These are phyloP conservation scores for Psilocybe azurescens DNA, from an alignment of 768 basidiomycete genomes.

Conservation along the genomic window DNA sequence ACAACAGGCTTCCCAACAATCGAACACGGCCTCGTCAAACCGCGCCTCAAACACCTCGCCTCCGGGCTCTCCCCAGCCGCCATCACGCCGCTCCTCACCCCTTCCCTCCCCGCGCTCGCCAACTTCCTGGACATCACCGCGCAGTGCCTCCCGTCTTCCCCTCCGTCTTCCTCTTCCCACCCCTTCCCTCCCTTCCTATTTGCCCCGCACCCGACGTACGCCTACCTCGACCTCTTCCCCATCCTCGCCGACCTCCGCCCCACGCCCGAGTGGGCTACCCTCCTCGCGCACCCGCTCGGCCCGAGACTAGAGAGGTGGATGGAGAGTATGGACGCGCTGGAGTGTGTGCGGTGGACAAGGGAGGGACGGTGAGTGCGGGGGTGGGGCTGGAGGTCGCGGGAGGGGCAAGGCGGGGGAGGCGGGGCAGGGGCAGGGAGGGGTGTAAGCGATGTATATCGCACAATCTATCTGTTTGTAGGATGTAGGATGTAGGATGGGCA, in stretches of 20 bases:
- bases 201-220: conserved; percentile 29
- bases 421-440: no score
- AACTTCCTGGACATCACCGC: conserved; percentile 29
- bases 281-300: neutral
- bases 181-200: neutral
- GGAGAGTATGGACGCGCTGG: conserved; percentile 30
- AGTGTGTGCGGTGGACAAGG: conserved; percentile 30
- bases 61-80: conserved; percentile 27
- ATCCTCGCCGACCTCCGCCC: conserved; percentile 34
- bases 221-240: conserved; percentile 39
- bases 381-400: no score
- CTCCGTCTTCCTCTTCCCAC: neutral
- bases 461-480: no score
- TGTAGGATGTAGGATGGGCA: no score
- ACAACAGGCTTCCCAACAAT: conserved; percentile 33
- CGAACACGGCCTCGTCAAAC: conserved; percentile 37
- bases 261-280: conserved; percentile 34
- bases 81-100: conserved; percentile 25
- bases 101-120: conserved; percentile 21
- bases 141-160: conserved; percentile 23
- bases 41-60: conserved; percentile 31
- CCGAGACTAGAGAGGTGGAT: conserved; percentile 28
- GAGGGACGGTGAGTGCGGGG: conserved; percentile 33
- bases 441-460: no score
- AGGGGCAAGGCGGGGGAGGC: no score